Base-by-base conservation (phyloP, 495 filamentous ascomycete species). In the Annulohypoxylon nitens region DNA sequence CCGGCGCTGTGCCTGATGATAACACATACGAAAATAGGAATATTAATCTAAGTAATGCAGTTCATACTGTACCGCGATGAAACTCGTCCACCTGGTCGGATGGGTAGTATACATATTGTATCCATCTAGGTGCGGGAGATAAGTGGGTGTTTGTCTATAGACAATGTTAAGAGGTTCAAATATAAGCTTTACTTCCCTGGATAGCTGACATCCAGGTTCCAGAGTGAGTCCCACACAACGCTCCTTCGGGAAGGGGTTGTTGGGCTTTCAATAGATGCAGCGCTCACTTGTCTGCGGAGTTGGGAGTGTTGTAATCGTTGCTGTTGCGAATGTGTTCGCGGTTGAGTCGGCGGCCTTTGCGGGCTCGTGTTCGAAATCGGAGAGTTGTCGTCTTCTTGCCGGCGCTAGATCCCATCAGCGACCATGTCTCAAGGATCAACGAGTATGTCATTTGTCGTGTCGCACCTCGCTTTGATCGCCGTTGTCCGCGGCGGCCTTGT, bases 171-270 rank as follows among this genome's bases (percentile, higher is more conserved):
- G 9, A 33, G 33, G 23, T 43, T 65, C 48, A 48, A 53, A 20
- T 23, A 61, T 53, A 30, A 30, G 43, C 25, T 74, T 47, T 72
- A 77, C 25, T 75, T 78, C 45, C 76, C 78, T 12, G 80, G 82
- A 70, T 83, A 83, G 55, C 76, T 81, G 16, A 84, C 76, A 68
- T 87, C 85, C 39, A 87, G 50, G 43, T 78, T 83, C 86, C 86
- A 88, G n/a, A 88, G 79, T 14, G 82, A 81, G 69, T 87, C 86
- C 86, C 86, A 88, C 9, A 88, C 83, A 8, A 87, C 75, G 18
- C 82, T 86, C 73, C 73, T 82, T 67, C 79, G 83, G 9, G 62
- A 68, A 3, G 82, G 83, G n/a, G 62, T 75, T 1, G 81, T 82
- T 16, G 81, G 83, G n/a, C 59, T 74, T 4, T 73, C 78, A 14